Base-by-base conservation (phyloP, 2,329 filamentous ascomycete genomes). In the Boeremia lycopersici region DNA sequence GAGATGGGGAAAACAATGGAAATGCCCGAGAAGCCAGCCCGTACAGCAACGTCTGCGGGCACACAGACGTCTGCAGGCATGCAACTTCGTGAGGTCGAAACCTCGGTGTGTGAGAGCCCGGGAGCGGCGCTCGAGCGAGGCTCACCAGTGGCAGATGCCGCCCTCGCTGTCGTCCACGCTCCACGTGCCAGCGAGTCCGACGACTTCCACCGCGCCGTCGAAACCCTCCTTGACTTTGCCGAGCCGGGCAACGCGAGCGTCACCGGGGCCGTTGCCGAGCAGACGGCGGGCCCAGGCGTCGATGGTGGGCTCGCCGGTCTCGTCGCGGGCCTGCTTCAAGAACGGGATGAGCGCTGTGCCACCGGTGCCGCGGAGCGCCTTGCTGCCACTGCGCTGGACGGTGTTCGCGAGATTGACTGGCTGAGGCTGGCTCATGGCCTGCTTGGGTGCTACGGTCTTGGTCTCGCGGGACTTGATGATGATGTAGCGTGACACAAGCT, bases 401-500 rank as follows among this genome's bases (percentile, higher is more conserved):
- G 66, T 69, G 36, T 70, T 74, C 3, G 87, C 86, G 11, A 93
- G 80, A 62, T 93, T 91, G 48, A 84, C 63, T 17, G 69, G 68
- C 36, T 73, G 66, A 69, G 62, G 39, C 43, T 56, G 53, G 15
- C 43, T 51, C n/a, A 58, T 26, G 76, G 34, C 79, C 78, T 65
- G 76, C 51, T 82, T 82, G 17, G 81, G 83, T 57, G 81, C 85
- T 55, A 85, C 84, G 40, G 84, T 85, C 48, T 88, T 82, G 6
- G 87, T 84, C 74, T 93, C 89, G 23, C 89, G 86, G 1, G 90
- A 93, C 39, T 93, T 93, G 62, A 95, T 81, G 67, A 99, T 89
- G 74, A 99, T 96, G 79, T 98, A 99, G 35, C 95, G 89, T 4
- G 91, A 92, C 15, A 99, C 95, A 65, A 99, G 93, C 73, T 91